A percentile compares a stretch with the other conserved stretches of the same genome.
phyloP scores from a whole-genome alignment of 345 rosid species.

The Hibiscus trionum region DNA sequence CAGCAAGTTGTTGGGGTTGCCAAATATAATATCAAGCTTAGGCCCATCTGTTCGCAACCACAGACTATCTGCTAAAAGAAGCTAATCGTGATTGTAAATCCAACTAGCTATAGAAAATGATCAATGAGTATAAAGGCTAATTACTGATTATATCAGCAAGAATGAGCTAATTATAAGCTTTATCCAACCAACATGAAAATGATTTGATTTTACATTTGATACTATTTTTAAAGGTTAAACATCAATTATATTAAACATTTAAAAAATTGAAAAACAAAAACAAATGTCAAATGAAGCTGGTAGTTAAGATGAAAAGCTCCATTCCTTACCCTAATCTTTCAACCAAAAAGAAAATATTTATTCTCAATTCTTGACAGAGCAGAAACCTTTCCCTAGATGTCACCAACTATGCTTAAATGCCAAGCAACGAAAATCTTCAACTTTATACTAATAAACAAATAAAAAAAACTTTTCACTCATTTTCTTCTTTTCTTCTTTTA shows the following conservation, averaged over 20 bases:
- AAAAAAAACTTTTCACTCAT: background rate
- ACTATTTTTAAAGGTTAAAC: background rate
- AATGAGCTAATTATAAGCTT: constrained; percentile 23
- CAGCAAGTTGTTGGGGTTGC: constrained; percentile 35
- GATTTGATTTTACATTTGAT: background rate
- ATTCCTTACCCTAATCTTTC: constrained; percentile 16
- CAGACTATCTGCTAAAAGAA: constrained; percentile 34
- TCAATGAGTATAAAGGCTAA: constrained; percentile 23
- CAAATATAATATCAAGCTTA: constrained; percentile 18
- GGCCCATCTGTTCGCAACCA: constrained; percentile 17
- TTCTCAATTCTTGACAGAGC: background rate
- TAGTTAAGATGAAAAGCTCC: constrained; percentile 14
- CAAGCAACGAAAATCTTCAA: constrained; percentile 28
- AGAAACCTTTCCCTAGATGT: constrained; percentile 21
- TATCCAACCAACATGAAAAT: constrained; percentile 28
- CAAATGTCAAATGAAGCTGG: constrained; percentile 12
- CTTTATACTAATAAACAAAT: background rate
- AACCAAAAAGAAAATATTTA: background rate
- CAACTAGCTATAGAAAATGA: constrained; percentile 44
- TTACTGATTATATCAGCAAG: constrained; percentile 33
- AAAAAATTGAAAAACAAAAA: constrained; percentile 6
- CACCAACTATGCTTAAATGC: constrained; percentile 60
- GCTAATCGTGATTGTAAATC: constrained; percentile 33
- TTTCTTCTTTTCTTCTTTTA: background rate
- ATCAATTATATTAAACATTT: constrained; percentile 9